Base-by-base conservation (phyloP, 1,284 basidiomycete species). In the Hemileia vastatrix region DNA sequence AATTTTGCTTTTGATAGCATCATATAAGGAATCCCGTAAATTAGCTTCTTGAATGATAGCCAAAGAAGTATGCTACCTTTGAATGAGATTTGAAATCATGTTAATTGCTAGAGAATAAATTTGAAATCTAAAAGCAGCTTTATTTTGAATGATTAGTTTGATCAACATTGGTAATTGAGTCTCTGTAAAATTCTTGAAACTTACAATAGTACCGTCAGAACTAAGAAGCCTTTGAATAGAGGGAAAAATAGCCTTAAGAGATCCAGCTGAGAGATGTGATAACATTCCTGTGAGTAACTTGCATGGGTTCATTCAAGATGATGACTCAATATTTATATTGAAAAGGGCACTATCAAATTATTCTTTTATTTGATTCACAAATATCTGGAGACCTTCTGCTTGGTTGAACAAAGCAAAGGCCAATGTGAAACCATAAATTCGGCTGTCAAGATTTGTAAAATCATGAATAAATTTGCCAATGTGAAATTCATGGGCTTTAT, bases 161-260 rank as follows among this genome's bases (percentile, higher is more conserved):
- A 95, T 81, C 0, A 89, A 91, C 71, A 84, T 83, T 51, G 92
- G 81, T 15, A 98, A 79, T 2, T 90, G 86, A 40, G 88, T 87
- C 76, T 99, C 95, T 64, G 97, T 91, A 47, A 99, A 80, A 45
- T 92, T 94, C 43, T 95, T 85, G 31, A 99, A 81, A 1, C 93
- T 92, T 73, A 98, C 95, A 9, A 90, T 83, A 2, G 91, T 92
- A 3, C 94, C 92, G 0, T 91, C 87, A 0, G 88, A 86, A 72
- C 91, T 88, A 88, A 98, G 95, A 84, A 98, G 90, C 47, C 93
- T 86, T 72, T 94, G 89, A 77, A 95, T 85, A 0, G 92, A 91
- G 49, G 94, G 86, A 49, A 98, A 78, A n/a, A 91, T 83, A 67
- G 92, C 86, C 76, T 95, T 95, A 67, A 99, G 80, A 13, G 90